phyloP scores from a whole-genome alignment of 73 alveolate species.

The Symbiodinium natans region DNA sequence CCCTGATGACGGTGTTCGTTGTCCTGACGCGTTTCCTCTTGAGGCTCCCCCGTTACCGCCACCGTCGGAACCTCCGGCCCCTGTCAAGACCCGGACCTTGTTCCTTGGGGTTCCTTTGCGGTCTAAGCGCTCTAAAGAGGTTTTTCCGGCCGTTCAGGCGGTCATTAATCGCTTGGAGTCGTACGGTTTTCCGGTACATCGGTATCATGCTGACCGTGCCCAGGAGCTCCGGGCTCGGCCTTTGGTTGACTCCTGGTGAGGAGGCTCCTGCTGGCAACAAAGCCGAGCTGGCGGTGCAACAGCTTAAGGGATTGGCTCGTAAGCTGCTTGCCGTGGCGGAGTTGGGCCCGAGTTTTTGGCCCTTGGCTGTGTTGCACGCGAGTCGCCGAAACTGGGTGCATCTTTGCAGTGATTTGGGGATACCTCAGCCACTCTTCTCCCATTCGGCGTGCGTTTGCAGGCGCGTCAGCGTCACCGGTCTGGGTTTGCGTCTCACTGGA shows the following conservation, averaged over 20 bases:
- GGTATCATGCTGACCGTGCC: neutral
- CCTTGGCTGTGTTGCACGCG: neutral
- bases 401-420: neutral
- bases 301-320: neutral
- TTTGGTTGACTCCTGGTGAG: neutral
- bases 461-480: neutral
- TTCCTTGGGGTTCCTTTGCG: neutral
- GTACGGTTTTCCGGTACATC: neutral
- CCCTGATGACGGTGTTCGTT: neutral
- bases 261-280: neutral
- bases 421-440: neutral
- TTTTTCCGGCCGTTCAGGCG: neutral
- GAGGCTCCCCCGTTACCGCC: too few species aligned
- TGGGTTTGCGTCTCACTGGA: neutral
- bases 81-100: neutral
- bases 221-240: neutral
- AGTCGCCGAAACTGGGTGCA: neutral
- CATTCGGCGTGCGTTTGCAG: neutral
- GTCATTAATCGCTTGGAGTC: neutral
- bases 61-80: too few species aligned
- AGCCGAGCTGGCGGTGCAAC: neutral
- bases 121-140: neutral
- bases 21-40: too few species aligned
- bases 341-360: neutral
- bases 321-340: neutral